These are phyloP conservation scores for Linaria vulgaris DNA, from an alignment of 257 asterid genomes.

Conservation along the genomic window DNA sequence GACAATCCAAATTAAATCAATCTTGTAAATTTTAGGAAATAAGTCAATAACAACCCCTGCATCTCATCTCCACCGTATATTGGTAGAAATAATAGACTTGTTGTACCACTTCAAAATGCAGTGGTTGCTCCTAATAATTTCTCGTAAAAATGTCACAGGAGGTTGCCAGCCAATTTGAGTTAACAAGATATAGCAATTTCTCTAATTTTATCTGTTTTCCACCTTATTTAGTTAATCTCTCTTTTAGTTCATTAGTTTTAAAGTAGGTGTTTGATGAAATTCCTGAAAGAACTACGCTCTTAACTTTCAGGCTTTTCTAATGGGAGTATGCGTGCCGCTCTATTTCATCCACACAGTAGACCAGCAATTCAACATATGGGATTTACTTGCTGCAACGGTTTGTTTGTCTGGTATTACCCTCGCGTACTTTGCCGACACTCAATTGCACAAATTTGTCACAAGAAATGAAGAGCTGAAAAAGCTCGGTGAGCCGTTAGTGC, in stretches of 20 bases:
- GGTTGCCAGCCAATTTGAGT: no score
- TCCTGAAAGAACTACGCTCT: conserved; percentile 19
- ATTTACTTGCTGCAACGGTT: conserved; percentile 45
- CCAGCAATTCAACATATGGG: conserved; percentile 52
- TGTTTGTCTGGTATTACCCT: conserved; percentile 63
- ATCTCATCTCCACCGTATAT: no score
- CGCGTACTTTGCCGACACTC: conserved; percentile 80
- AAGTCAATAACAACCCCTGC: no score
- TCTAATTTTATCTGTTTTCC: no score
- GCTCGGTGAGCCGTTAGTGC: conserved; percentile 50
- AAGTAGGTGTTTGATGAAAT: conserved; percentile 34
- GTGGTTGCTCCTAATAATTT: no score
- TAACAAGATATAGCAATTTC: no score
- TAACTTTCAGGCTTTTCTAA: conserved; percentile 61
- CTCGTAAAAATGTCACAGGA: no score
- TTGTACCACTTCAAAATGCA: no score
- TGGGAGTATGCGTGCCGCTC: conserved; percentile 82
- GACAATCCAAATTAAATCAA: no score
- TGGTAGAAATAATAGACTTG: no score
- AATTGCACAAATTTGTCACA: conserved; percentile 64
- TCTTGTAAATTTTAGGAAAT: no score
- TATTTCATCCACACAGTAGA: conserved; percentile 60
- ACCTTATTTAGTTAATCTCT: no score
- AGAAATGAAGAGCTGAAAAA: conserved; percentile 47
- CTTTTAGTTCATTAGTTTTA: neutral